phyloP scores from a whole-genome alignment of 306 rosid genomes.

The Rubus idaeus region DNA sequence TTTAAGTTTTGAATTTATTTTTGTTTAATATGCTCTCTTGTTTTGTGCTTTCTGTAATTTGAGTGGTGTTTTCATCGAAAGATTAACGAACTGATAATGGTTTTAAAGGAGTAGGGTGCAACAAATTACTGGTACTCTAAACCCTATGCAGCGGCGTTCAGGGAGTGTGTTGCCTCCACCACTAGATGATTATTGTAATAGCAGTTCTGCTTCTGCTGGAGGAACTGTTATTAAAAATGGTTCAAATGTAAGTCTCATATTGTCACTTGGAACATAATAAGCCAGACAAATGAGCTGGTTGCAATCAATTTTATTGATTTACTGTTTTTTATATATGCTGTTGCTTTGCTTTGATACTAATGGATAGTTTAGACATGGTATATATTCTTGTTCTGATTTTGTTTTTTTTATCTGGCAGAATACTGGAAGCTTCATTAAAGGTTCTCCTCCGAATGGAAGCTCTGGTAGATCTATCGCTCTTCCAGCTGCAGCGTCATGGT shows the following conservation, averaged over 20 bases:
- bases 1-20: not conserved
- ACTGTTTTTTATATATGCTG: not conserved
- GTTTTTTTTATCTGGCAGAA: conserved; percentile 46
- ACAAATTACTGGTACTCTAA: conserved; percentile 73
- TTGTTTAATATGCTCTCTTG: not conserved
- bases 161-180: conserved; percentile 87
- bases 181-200: conserved; percentile 53
- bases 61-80: conserved; percentile 24
- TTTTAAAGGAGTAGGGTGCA: conserved; percentile 81
- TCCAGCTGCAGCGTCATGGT: conserved; percentile 78
- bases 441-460: conserved; percentile 73
- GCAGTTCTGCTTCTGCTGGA: conserved; percentile 49
- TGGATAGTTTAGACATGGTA: not conserved
- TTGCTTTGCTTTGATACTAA: not conserved
- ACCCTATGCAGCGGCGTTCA: conserved; percentile 64
- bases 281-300: not conserved
- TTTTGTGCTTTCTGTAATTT: conserved; percentile 17
- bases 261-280: not conserved
- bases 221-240: conserved; percentile 53
- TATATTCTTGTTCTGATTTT: conserved; percentile 8
- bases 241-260: conserved; percentile 56
- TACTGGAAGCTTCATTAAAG: conserved; percentile 40
- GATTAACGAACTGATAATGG: conserved; percentile 36
- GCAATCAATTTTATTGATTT: not conserved
- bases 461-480: conserved; percentile 56